phyloP scores from a whole-genome alignment of 208 protist genomes.

The Trypanosoma theileri region DNA sequence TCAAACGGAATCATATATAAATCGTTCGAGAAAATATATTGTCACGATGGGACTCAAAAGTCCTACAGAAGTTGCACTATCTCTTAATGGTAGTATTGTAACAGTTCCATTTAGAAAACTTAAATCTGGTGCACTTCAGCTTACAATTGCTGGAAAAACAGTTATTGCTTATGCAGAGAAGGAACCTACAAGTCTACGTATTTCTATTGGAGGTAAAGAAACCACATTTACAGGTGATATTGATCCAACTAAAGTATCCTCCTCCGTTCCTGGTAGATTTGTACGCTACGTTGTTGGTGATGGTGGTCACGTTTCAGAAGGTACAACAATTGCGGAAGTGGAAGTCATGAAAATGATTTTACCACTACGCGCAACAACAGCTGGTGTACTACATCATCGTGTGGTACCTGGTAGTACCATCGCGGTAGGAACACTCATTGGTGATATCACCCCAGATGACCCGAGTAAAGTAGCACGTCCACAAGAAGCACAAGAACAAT shows the following conservation, averaged over 20 bases:
- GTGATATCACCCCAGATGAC: slow-evolving; percentile 92
- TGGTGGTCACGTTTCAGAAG: slow-evolving; percentile 86
- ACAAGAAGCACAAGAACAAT: slow-evolving; percentile 57
- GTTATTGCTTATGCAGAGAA: slow-evolving; percentile 93
- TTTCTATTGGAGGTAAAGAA: slow-evolving; percentile 90
- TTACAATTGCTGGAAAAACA: slow-evolving; percentile 68
- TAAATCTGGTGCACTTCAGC: slow-evolving; percentile 79
- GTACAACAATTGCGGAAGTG: slow-evolving; percentile 92
- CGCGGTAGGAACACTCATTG: slow-evolving; percentile 92
- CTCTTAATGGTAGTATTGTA: slow-evolving; percentile 71
- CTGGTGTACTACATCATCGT: slow-evolving; percentile 76
- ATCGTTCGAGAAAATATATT: slow-evolving; percentile 73
- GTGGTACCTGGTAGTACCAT: slow-evolving; percentile 91
- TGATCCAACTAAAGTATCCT: slow-evolving; percentile 94
- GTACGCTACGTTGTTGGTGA: slow-evolving; percentile 94
- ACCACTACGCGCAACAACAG: slow-evolving; percentile 78
- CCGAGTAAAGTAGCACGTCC: slow-evolving; percentile 77
- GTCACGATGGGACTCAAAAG: slow-evolving; percentile 55
- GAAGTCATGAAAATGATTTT: slow-evolving; percentile 99
- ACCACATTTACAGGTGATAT: slow-evolving; percentile 93
- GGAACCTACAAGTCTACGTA: slow-evolving; percentile 88
- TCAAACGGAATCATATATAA: slow-evolving; percentile 75
- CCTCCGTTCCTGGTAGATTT: slow-evolving; percentile 94
- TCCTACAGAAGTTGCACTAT: slow-evolving; percentile 62
- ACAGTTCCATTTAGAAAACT: slow-evolving; percentile 77